Base-by-base conservation (phyloP, 345 rosid genomes). In the Bretschneidera sinensis region DNA sequence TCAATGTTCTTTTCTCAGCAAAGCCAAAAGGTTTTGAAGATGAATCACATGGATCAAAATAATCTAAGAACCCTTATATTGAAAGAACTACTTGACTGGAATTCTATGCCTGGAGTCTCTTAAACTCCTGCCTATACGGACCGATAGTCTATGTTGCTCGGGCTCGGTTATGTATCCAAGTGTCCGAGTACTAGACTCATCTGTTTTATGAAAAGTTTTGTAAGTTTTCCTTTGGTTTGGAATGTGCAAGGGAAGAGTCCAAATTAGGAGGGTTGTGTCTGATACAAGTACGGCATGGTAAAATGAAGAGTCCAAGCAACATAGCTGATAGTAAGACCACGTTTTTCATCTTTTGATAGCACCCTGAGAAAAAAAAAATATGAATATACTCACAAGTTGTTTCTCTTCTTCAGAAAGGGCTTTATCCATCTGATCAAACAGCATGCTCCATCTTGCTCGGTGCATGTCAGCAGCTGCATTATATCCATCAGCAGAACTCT, bases 341-440 rank as follows among this genome's bases (percentile, higher is more conserved):
- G 33, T 28, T 28, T 3, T 28, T 28, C 8, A 28, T 28, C 33
- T 2, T 39, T 39, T 39, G 2, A 39, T 39, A 39, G 10, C 45
- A 39, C 1, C 1, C 11, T 39, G 16, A 11, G 11, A 39, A 39
- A 14, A 39, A 39, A 14, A 4, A 39, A 39, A 4, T 39, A 14
- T 39, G 9, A 39, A 19, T 19, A 57, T 62, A 79, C 97, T 71
- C 73, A 90, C 99, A 72, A 94, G 79, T 57, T 86, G 87, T 71
- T 71, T 75, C 79, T 94, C 90, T 78, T 94, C 99, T 74, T 86
- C 92, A 19, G 57, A 54, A 33, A 94, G 91, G 45, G 91, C 78
- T 72, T 76, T 83, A 54, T 79, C 84, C 87, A 90, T 79, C 77
- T 79, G 91, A 81, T 78, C 81, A 73, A 94, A 94, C 73, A 87